A percentile compares a stretch with the other conserved stretches of the same genome.
These are phyloP conservation scores for Euphorbia celastroides DNA, from an alignment of 441 rosid species.

Conservation along the genomic window DNA sequence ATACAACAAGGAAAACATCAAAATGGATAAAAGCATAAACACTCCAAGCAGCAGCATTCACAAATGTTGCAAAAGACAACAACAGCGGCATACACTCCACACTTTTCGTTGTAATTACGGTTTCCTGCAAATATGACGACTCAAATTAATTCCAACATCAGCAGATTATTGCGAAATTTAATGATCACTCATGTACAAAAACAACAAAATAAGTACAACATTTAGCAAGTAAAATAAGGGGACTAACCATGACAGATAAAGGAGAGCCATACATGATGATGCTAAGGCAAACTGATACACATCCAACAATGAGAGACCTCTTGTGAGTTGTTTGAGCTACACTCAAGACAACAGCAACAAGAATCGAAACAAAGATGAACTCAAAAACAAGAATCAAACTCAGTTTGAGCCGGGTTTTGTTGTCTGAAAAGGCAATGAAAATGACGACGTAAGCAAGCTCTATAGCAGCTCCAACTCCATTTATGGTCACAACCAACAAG, in stretches of 20 bases:
- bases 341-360: slow-evolving; percentile 34
- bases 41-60: slow-evolving; percentile 66
- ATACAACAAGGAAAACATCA: slow-evolving; percentile 65
- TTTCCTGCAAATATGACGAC: slow-evolving; percentile 70
- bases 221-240: neutral
- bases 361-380: slow-evolving; percentile 35
- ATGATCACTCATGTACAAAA: too few relatives aligned
- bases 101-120: slow-evolving; percentile 75
- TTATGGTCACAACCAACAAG: slow-evolving; percentile 65
- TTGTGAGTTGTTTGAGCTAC: slow-evolving; percentile 37
- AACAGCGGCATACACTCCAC: slow-evolving; percentile 92
- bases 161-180: too few relatives aligned
- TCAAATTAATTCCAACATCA: too few relatives aligned
- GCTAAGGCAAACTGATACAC: slow-evolving; percentile 48
- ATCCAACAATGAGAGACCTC: slow-evolving; percentile 56
- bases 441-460: slow-evolving; percentile 46
- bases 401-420: slow-evolving; percentile 32
- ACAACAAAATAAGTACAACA: too few relatives aligned
- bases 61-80: slow-evolving; percentile 63
- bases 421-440: slow-evolving; percentile 43
- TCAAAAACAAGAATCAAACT: slow-evolving; percentile 28
- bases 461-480: slow-evolving; percentile 55
- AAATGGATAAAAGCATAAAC: slow-evolving; percentile 69
- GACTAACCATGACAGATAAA: slow-evolving; percentile 66
- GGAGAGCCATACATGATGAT: slow-evolving; percentile 90